These are phyloP conservation scores for Ruellia speciosa DNA, from an alignment of 305 asterid genomes.

Conservation along the genomic window DNA sequence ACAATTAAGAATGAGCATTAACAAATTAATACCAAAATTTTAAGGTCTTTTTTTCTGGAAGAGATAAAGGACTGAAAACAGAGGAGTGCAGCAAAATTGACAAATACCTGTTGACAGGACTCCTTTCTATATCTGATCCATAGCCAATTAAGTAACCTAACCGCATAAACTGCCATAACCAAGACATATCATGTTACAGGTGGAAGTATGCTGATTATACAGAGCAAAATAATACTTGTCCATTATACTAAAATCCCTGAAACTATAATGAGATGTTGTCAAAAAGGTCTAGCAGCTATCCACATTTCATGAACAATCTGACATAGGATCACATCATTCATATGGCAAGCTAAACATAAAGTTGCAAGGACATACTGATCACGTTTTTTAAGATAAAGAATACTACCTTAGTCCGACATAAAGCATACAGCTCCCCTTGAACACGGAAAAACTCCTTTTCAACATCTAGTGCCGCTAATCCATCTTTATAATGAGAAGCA, in stretches of 20 bases:
- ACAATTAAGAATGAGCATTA: slow-evolving; percentile 9
- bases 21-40: slow-evolving; percentile 10
- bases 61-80: slow-evolving; percentile 3
- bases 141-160: slow-evolving; percentile 91
- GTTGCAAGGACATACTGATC: not conserved
- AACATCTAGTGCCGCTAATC: slow-evolving; percentile 59
- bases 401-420: slow-evolving; percentile 88
- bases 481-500: slow-evolving; percentile 67
- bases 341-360: slow-evolving; percentile 11
- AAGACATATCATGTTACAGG: slow-evolving; percentile 24
- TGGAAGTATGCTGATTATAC: slow-evolving; percentile 18
- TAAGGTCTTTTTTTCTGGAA: slow-evolving; percentile 10
- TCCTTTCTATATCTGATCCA: slow-evolving; percentile 76
- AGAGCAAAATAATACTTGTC: slow-evolving; percentile 5
- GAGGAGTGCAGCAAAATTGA: slow-evolving; percentile 15
- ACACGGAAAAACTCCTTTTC: slow-evolving; percentile 91
- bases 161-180: slow-evolving; percentile 81
- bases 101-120: slow-evolving; percentile 88
- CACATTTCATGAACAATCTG: slow-evolving; percentile 17
- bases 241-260: not conserved
- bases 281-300: slow-evolving; percentile 15
- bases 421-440: slow-evolving; percentile 78
- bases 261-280: slow-evolving; percentile 6
- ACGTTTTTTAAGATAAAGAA: slow-evolving; percentile 10
- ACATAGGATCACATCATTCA: slow-evolving; percentile 6